Evolutionary conservation across 2,329 filamentous ascomycete genomes (phyloP), one percentile per base, ranked within the genome.

Genomic region (Alternaria sp.): DNA sequence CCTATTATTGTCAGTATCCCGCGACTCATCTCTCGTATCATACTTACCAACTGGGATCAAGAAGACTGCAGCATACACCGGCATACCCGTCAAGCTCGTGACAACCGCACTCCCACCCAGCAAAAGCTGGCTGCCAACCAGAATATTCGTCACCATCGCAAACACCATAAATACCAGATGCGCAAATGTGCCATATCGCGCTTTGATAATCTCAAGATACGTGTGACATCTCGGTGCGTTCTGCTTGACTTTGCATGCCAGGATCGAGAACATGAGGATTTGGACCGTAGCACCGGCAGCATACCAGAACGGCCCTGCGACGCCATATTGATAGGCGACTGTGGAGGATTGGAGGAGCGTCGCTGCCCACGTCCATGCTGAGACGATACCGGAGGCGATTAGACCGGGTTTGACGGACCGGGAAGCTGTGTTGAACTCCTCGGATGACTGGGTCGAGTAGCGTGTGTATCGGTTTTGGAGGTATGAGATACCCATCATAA

Each of bases 341-440:
- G 70, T 75, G 8, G 65, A 69, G 12, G 68, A 71, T 47, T 75
- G 69, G 9, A 76, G 63, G 10, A 79, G 56, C 11, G 84, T 85
- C 6, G 83, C 81, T 17, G 80, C 80, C 82, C 82, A 85, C 5
- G 83, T 85, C 83, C 83, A 85, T 2, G 83, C 82, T 5, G 80
- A 83, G 12, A 85, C 83, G 57, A 85, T 82, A 5, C 81, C 82
- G 7, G 80, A 80, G 5, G 82, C 81, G 52, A 84, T 83, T 6
- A 85, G 78, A 7, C 83, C 83, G 1, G 83, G 81, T 56, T 82
- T 82, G 44, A 83, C 79, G 43, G 74, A 78, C 43, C 81, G 74
- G 5, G 80, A 83, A 0, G 83, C 83, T 2, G 83, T 84, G 69
- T 82, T 83, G 78, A 84, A 85, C 64, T 84, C 81, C 64, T 85